These are phyloP conservation scores for Xylariales sp. DNA, from an alignment of 2,329 filamentous ascomycete species.

Conservation along the genomic window DNA sequence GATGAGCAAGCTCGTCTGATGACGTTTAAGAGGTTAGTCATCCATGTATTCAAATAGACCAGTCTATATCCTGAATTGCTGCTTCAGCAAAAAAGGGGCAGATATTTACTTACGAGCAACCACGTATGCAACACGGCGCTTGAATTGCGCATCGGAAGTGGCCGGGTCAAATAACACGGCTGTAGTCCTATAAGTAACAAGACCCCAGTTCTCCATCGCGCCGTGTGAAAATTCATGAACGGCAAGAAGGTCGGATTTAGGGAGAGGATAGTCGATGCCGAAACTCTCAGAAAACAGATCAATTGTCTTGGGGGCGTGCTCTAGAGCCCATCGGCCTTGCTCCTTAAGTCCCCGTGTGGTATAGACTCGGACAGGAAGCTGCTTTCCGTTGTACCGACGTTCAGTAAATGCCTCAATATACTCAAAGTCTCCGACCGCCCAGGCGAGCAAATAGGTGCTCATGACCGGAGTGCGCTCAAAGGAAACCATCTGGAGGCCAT, in stretches of 20 bases:
- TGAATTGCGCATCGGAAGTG: slow-evolving; percentile 83
- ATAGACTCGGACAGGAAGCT: slow-evolving; percentile 90
- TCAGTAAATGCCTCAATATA: slow-evolving; percentile 90
- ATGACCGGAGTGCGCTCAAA: slow-evolving; percentile 86
- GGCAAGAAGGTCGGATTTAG: slow-evolving; percentile 85
- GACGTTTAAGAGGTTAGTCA: no score
- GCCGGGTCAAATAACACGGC: slow-evolving; percentile 95
- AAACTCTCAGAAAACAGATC: slow-evolving; percentile 97
- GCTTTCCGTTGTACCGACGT: slow-evolving; percentile 86
- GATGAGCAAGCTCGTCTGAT: slow-evolving; percentile 93
- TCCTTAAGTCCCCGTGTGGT: slow-evolving; percentile 92
- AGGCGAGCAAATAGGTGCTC: slow-evolving; percentile 88
- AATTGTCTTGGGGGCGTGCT: slow-evolving; percentile 88
- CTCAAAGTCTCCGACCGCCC: slow-evolving; percentile 96
- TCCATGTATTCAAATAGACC: no score
- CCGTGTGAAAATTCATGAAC: slow-evolving; percentile 88
- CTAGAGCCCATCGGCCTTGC: slow-evolving; percentile 82
- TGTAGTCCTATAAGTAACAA: slow-evolving; percentile 94
- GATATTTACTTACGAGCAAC: no score
- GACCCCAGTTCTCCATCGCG: slow-evolving; percentile 94
- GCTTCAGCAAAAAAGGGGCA: no score
- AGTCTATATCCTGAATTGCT: no score
- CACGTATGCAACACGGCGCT: slow-evolving; percentile 92
- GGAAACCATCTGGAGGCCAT: slow-evolving; percentile 67
- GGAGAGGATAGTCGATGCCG: slow-evolving; percentile 85